phyloP scores from a whole-genome alignment of 1,284 basidiomycete species.

The Ganoderma multipileum region DNA sequence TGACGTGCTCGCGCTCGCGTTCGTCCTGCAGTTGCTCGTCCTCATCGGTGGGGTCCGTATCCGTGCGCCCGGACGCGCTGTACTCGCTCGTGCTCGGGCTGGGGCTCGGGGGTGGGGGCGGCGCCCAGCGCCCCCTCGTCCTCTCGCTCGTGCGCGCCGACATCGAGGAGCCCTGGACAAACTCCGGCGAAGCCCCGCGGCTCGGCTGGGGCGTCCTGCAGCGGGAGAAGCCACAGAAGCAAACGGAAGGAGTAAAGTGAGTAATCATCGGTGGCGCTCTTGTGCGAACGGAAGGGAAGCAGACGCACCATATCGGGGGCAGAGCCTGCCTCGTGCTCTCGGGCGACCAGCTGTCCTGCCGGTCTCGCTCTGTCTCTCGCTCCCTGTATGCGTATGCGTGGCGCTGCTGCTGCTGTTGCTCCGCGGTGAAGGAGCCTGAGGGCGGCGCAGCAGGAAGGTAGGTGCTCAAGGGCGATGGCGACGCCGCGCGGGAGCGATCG shows the following conservation, averaged over 20 bases:
- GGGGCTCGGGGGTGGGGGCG: constrained; percentile 23
- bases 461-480: not conserved
- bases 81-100: constrained; percentile 23
- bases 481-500: not conserved
- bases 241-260: not conserved
- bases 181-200: constrained; percentile 16
- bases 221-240: not conserved
- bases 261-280: not conserved
- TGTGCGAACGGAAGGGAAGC: constrained; percentile 4
- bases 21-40: constrained; percentile 22
- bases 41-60: constrained; percentile 27
- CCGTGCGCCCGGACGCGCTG: constrained; percentile 16
- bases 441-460: not conserved
- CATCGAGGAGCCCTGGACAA: constrained; percentile 11
- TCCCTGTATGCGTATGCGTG: not conserved
- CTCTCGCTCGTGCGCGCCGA: constrained; percentile 7
- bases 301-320: constrained; percentile 5
- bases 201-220: not conserved
- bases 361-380: not conserved
- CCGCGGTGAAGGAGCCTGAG: constrained; percentile 7
- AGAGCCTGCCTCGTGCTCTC: constrained; percentile 2
- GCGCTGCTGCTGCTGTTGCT: not conserved
- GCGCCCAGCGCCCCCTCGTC: not conserved
- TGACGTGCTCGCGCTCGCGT: not conserved
- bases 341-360: constrained; percentile 9